Base-by-base conservation (phyloP, 371 early-diverging fungal genomes). In the Rhizopus sp. region DNA sequence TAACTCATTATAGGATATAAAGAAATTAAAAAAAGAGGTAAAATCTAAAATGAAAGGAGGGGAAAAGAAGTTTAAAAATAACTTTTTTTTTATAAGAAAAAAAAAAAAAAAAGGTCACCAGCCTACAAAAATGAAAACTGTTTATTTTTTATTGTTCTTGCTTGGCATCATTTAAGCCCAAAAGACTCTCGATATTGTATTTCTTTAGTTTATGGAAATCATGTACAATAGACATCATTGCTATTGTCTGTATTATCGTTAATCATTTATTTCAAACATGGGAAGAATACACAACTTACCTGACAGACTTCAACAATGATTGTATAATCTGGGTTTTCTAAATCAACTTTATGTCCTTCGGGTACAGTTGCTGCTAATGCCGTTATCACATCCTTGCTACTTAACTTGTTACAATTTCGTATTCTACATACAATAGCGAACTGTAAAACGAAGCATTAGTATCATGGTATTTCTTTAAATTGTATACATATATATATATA, bases 301-400 rank as follows among this genome's bases (percentile, higher is more conserved):
- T 87, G 86, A 51, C 86, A 84, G 1, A 89, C 72, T 64, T 91
- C 92, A 7, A 84, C 86, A 47, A 91, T 74, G 40, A 91, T 76
- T 6, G 78, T 72, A 7, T 80, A 60, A 13, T 87, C 83, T 0
- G 90, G 89, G 5, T 84, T 70, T 29, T 69, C 73, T 55, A 89
- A 72, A 60, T 88, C 84, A 1, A 91, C 92, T 4, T 44, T 70
- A 57, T 90, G 92, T 6, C 68, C 63, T 5, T 41, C 49, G 3
- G 85, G 88, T 10, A 85, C 86, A 3, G 80, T 34, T 7, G 60
- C 50, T 17, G 88, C 89, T 23, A 91, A 40, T 32, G 52, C 64
- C 37, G 75, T 69, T 29, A 86, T 82, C 4, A 91, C 62, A 23
- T 74, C 70, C 47, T 79, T 82, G 42, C 87, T 78, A 33, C 77